Conservation (phyloP, 225 moss, liverwort and hornwort species). For the Asterella californica region DNA sequence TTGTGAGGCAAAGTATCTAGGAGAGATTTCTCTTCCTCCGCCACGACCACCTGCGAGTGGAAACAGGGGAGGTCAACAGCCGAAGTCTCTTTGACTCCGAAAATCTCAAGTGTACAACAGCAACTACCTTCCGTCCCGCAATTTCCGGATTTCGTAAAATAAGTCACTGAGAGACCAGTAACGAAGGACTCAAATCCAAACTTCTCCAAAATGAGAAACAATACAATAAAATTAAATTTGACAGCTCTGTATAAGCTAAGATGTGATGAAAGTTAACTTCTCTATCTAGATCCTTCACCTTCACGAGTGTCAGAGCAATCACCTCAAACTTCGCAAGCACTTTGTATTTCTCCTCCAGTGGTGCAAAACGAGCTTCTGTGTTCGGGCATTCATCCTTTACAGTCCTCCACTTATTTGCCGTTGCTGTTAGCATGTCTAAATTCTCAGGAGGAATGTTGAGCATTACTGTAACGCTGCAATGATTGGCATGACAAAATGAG, state of each 20-base stretch:
- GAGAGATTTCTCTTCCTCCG: constrained; percentile 50
- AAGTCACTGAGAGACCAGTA: not conserved
- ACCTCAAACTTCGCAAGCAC: constrained; percentile 76
- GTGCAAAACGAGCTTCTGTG: constrained; percentile 58
- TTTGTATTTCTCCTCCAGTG: constrained; percentile 63
- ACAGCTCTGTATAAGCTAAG: no score
- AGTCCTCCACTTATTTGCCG: constrained; percentile 56
- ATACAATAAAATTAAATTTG: no score
- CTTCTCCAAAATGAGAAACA: not conserved
- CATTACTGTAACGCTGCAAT: constrained; percentile 34
- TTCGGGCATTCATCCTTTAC: constrained; percentile 54
- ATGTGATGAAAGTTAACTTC: no score
- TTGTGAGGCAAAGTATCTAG: constrained; percentile 43
- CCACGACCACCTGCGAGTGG: constrained; percentile 45
- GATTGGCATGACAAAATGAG: not conserved
- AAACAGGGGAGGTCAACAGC: not conserved
- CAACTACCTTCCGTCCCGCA: not conserved
- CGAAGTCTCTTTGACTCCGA: not conserved
- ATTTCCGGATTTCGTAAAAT: not conserved
- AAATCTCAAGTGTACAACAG: not conserved
- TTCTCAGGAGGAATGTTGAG: constrained; percentile 61
- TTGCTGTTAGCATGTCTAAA: constrained; percentile 63
- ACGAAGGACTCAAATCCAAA: not conserved
- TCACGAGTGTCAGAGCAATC: not conserved
- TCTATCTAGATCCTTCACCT: not conserved